Percentiles rank a stretch among this genome's conserved stretches.
phyloP scores from a whole-genome alignment of 2,329 filamentous ascomycete genomes.

The Byssochlamys sp. region DNA sequence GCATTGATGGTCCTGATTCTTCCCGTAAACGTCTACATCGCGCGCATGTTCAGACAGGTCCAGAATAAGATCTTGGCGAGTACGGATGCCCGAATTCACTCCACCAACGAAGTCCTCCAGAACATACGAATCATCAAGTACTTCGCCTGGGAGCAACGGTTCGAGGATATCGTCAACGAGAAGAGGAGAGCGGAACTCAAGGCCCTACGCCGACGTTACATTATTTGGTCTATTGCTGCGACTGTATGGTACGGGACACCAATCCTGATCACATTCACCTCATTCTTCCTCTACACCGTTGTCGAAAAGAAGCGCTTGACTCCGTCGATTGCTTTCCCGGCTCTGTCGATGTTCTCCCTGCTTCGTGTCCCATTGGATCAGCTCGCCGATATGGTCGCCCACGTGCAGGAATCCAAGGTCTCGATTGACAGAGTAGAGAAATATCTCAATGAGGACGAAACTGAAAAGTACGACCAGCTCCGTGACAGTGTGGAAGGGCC shows the following conservation, averaged over 20 bases:
- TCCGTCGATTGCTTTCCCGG: slow-evolving; percentile 89
- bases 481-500: slow-evolving; percentile 59
- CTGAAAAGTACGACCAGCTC: slow-evolving; percentile 85
- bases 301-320: slow-evolving; percentile 81
- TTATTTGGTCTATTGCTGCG: slow-evolving; percentile 83
- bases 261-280: slow-evolving; percentile 89
- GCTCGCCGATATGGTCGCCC: slow-evolving; percentile 94
- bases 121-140: slow-evolving; percentile 99
- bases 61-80: slow-evolving; percentile 87
- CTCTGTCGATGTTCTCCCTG: slow-evolving; percentile 88
- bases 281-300: slow-evolving; percentile 84
- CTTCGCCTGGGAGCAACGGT: slow-evolving; percentile 95
- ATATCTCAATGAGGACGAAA: slow-evolving; percentile 86
- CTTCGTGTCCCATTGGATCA: slow-evolving; percentile 89
- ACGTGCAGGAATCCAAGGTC: slow-evolving; percentile 94
- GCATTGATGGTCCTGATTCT: slow-evolving; percentile 79
- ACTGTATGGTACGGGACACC: slow-evolving; percentile 95
- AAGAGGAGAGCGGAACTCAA: slow-evolving; percentile 72
- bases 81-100: slow-evolving; percentile 90
- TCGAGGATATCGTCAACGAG: slow-evolving; percentile 75
- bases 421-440: slow-evolving; percentile 94
- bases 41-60: slow-evolving; percentile 70
- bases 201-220: slow-evolving; percentile 69
- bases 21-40: slow-evolving; percentile 81
- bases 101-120: slow-evolving; percentile 91